Percentiles rank a stretch among this genome's conserved stretches.
These are phyloP conservation scores for Fusarium paranaense DNA, from an alignment of 2,329 filamentous ascomycete species.

Conservation along the genomic window DNA sequence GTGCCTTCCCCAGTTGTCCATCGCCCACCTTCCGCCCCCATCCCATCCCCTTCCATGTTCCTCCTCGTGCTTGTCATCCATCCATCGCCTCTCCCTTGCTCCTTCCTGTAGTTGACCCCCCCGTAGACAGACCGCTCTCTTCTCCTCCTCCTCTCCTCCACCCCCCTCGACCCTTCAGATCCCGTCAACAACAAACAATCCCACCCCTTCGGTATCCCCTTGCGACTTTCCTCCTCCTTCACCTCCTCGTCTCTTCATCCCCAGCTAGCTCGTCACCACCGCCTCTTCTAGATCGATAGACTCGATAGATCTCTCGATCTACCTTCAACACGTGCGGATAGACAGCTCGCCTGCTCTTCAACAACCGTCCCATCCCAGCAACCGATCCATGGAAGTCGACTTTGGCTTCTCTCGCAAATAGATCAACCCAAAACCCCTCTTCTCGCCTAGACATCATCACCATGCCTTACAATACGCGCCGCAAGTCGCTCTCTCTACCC, in stretches of 20 bases:
- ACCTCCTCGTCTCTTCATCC: conserved; percentile 3
- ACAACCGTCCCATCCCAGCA: conserved; percentile 16
- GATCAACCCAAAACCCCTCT: conserved; percentile 10
- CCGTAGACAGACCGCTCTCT: conserved; percentile 43
- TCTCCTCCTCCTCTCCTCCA: conserved; percentile 24
- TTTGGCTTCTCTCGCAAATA: conserved; percentile 25
- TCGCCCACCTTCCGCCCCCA: conserved; percentile 39
- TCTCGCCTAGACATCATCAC: conserved; percentile 23
- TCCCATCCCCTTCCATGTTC: conserved; percentile 27
- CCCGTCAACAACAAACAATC: conserved; percentile 41
- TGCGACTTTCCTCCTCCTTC: conserved; percentile 22
- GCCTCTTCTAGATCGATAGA: conserved; percentile 32
- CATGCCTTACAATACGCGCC: conserved; percentile 97
- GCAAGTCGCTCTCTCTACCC: conserved; percentile 93
- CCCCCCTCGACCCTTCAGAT: conserved; percentile 32
- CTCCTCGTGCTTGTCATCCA: conserved; percentile 21
- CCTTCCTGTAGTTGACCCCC: conserved; percentile 36
- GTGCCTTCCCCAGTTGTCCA: conserved; percentile 34
- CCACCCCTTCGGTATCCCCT: conserved; percentile 33
- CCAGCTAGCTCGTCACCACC: conserved; percentile 18
- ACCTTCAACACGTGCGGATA: conserved; percentile 30
- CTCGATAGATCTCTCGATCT: conserved; percentile 22
- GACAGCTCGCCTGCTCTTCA: conserved; percentile 25
- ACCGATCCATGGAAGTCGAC: conserved; percentile 33
- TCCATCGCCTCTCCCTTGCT: conserved; percentile 37